Percentiles rank a stretch among this genome's conserved stretches.
Evolutionary conservation across 768 basidiomycete genomes (phyloP).

Genomic region (Symmetrospora coprosmae): DNA sequence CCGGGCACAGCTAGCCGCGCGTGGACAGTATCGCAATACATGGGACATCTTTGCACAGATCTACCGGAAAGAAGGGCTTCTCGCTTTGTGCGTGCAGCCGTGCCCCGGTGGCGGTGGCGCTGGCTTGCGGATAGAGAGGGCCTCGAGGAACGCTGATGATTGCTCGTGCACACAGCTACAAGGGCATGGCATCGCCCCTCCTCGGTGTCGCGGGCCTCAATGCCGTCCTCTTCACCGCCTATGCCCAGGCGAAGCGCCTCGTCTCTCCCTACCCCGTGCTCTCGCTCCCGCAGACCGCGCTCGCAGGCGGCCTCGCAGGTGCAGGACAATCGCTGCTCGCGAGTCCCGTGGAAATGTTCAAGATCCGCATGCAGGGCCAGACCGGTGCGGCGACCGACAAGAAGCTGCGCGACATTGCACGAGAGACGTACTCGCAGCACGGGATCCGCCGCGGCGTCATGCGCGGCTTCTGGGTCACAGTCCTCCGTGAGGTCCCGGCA

Average conservation of each 20-base stretch:
- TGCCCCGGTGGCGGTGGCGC: conserved; percentile 39
- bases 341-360: conserved; percentile 94
- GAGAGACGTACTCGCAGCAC: conserved; percentile 74
- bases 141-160: conserved; percentile 55
- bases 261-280: conserved; percentile 80
- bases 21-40: conserved; percentile 59
- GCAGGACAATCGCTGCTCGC: conserved; percentile 79
- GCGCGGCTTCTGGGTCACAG: conserved; percentile 95
- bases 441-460: conserved; percentile 79
- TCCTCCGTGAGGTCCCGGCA: conserved; percentile 85
- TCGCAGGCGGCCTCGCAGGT: conserved; percentile 84
- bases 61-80: conserved; percentile 67
- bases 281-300: conserved; percentile 60
- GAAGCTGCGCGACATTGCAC: conserved; percentile 53
- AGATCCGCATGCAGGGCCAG: conserved; percentile 89
- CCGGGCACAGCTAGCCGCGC: conserved; percentile 39
- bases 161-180: not conserved
- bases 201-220: conserved; percentile 91
- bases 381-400: conserved; percentile 72
- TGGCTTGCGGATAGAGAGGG: too few relatives aligned
- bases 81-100: conserved; percentile 51
- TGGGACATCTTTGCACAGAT: conserved; percentile 80
- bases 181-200: conserved; percentile 81
- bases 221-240: conserved; percentile 83
- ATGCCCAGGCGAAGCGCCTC: conserved; percentile 62